phyloP scores from a whole-genome alignment of 73 alveolate genomes.

The Tetrahymena elliotti region DNA sequence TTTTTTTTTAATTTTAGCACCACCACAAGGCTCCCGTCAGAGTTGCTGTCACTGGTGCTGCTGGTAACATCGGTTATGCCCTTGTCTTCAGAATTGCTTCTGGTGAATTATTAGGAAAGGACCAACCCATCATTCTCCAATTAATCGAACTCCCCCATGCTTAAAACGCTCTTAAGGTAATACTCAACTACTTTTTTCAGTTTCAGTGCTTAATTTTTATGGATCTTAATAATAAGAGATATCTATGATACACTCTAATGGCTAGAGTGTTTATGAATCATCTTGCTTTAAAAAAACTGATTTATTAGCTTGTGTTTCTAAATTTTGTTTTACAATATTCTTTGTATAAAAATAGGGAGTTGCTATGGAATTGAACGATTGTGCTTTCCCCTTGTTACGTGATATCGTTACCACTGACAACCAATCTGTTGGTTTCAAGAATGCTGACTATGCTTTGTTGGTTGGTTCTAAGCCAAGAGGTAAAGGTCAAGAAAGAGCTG shows the following conservation, averaged over 20 bases:
- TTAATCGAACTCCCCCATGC: conserved; percentile 44
- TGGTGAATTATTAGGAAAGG: conserved; percentile 44
- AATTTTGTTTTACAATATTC: not conserved
- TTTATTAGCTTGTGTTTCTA: too few species aligned
- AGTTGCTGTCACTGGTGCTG: conserved; percentile 51
- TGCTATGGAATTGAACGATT: conserved; percentile 91
- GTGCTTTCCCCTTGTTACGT: conserved; percentile 90
- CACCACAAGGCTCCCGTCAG: conserved; percentile 25
- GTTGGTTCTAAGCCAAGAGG: conserved; percentile 98
- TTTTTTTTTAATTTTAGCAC: not conserved
- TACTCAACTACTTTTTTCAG: not conserved
- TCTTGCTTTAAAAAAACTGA: not conserved
- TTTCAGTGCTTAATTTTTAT: not conserved
- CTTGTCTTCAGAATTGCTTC: conserved; percentile 44
- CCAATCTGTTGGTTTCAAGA: conserved; percentile 85
- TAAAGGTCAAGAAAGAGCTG: conserved; percentile 98
- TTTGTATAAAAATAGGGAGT: conserved; percentile 39
- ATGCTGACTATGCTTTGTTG: conserved; percentile 86
- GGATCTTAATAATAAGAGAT: not conserved
- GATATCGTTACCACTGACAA: conserved; percentile 79
- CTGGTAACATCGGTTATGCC: conserved; percentile 42
- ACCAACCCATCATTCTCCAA: conserved; percentile 43
- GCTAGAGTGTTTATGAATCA: not conserved
- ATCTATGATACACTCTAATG: not conserved
- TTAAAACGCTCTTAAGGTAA: conserved; percentile 15